A percentile compares a stretch with the other conserved stretches of the same genome.
phyloP scores from a whole-genome alignment of 2,329 filamentous ascomycete species.

The Tolypocladium pustulatum region DNA sequence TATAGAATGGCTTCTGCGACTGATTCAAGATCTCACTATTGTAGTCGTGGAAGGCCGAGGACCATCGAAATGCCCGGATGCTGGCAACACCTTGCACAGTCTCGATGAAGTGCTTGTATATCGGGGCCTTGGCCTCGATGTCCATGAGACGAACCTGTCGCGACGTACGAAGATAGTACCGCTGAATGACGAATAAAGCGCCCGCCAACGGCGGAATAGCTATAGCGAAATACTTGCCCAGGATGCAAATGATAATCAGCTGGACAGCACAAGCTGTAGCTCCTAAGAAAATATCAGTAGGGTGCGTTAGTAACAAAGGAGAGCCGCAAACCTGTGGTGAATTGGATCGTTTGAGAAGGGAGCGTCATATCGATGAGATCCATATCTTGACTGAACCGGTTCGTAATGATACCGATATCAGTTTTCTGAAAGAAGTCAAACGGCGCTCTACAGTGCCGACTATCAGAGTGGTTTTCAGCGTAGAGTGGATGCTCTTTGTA shows the following conservation, averaged over 20 bases:
- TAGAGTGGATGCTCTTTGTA: not conserved
- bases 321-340: constrained; percentile 2
- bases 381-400: constrained; percentile 28
- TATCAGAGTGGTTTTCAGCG: not conserved
- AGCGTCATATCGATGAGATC: constrained; percentile 22
- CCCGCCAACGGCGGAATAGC: constrained; percentile 21
- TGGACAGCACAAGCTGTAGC: constrained; percentile 9
- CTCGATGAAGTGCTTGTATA: constrained; percentile 16
- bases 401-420: constrained; percentile 25
- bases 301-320: not conserved
- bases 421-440: not conserved
- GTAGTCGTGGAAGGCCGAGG: constrained; percentile 5
- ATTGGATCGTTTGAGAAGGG: constrained; percentile 6
- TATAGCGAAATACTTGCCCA: constrained; percentile 30
- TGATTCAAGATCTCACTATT: constrained; percentile 18
- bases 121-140: constrained; percentile 15
- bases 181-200: constrained; percentile 8
- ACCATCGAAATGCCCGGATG: constrained; percentile 23
- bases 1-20: constrained; percentile 21
- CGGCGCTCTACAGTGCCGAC: not conserved
- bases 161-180: constrained; percentile 17
- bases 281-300: not conserved
- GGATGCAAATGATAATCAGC: not conserved
- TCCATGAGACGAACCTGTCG: constrained; percentile 17
- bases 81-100: constrained; percentile 9